Evolutionary conservation across 345 rosid genomes (phyloP), one percentile per base, ranked within the genome.

Genomic region (Camelina hispida): DNA sequence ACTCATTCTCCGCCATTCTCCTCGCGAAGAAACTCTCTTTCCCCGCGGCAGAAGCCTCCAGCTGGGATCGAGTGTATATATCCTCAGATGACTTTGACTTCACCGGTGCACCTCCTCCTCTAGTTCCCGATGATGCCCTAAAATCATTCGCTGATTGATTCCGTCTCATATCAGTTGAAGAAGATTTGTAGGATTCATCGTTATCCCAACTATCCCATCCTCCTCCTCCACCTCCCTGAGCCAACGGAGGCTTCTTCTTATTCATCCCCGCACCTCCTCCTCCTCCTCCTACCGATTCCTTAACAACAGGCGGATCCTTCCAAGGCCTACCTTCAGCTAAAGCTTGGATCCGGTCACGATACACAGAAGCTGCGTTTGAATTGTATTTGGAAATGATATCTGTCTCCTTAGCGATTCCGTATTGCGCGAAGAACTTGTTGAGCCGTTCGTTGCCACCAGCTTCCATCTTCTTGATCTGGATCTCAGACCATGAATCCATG

Each of bases 401-500:
- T 2, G 89, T 95, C 62, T 89, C 91, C 77, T 95, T 93, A 6
- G 90, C 68, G 85, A 95, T 70, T 1, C 96, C 96, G 75, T 93
- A 88, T 66, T 79, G 96, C 10, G 88, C 73, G n/a, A 95, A 78
- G 79, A 93, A 95, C 2, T 81, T 67, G 72, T 93, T 95, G 68
- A 93, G 90, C 20, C 68, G 78, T 5, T 89, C 98, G 83, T 92
- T 95, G 55, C 99, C 98, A 4, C 99, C 98, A 4, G 85, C 82
- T 83, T 92, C 97, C 99, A 95, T 95, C 75, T 92, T 95, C 89
- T 88, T 90, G 84, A 92, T 86, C 97, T 95, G 99, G 87, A 92
- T 85, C 78, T 89, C 98, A 48, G 98, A 89, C 99, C 99, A 95
- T 1, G 97, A 92, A 78, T 95, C 99, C 99, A 95, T 92, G 60